phyloP scores from a whole-genome alignment of 2,329 filamentous ascomycete genomes.

The Exophiala lecanii-corni region DNA sequence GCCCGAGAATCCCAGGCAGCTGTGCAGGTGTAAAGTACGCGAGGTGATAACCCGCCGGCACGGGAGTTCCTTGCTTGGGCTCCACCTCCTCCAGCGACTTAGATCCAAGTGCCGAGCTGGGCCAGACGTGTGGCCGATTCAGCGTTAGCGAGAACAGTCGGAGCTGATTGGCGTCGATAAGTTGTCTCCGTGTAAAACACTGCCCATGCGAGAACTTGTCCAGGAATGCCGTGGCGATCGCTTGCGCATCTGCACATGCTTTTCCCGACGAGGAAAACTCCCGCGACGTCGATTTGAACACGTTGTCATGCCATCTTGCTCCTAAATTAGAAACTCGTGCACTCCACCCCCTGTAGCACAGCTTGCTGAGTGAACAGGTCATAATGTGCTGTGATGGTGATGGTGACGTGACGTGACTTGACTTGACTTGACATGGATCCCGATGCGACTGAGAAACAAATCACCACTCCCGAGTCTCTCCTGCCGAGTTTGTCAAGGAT shows the following conservation, averaged over 20 bases:
- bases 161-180: conserved; percentile 59
- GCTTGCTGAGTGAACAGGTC: too few relatives aligned
- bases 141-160: conserved; percentile 59
- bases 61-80: conserved; percentile 43
- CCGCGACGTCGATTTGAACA: too few relatives aligned
- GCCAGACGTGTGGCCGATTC: conserved; percentile 43
- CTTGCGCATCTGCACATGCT: conserved; percentile 12
- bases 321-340: too few relatives aligned
- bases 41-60: conserved; percentile 59
- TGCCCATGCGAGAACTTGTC: conserved; percentile 39
- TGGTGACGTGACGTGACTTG: too few relatives aligned
- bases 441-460: too few relatives aligned
- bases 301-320: too few relatives aligned
- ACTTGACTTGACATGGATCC: too few relatives aligned
- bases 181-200: conserved; percentile 44
- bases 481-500: too few relatives aligned
- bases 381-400: too few relatives aligned
- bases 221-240: conserved; percentile 33
- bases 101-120: conserved; percentile 37
- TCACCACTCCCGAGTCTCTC: too few relatives aligned
- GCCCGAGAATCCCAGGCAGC: conserved; percentile 51
- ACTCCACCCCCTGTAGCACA: too few relatives aligned
- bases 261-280: background rate
- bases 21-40: conserved; percentile 59
- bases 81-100: conserved; percentile 28